Base-by-base conservation (phyloP, 805 yeast species). In the Middelhovenomyces tepae region DNA sequence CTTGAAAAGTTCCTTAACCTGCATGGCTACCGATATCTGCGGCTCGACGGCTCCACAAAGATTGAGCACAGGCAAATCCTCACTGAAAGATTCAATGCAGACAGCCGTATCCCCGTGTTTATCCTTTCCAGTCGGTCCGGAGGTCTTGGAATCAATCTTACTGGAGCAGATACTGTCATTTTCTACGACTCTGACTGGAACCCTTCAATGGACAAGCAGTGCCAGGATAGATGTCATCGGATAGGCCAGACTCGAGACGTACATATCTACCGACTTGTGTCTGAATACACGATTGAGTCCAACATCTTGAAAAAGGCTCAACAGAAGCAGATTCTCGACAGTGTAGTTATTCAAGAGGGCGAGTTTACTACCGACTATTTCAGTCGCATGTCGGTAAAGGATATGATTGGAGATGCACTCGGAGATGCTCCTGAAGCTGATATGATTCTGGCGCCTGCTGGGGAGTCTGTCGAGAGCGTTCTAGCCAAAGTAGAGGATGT, bases 131-230 rank as follows among this genome's bases (percentile, higher is more conserved):
- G 96, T 2, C 74, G 99, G 59, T 91, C 98, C 2, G 99, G 99
- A 56, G 99, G 99, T 22, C 67, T 93, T 46, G 99, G 99, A 54
- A 91, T 91, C 55, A 91, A 91, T 51, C 62, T 91, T 44, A 91
- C 98, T 0, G 99, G 97, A 52, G 99, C 99, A 0, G 99, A 91
- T 51, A 91, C 98, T 0, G 99, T 91, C 27, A 85, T 91, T 5
- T 93, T 91, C 60, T 91, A 93, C 56, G 99, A 91, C 58, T 85
- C 95, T 2, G 98, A 89, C 59, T 89, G 98, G 98, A 91, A 91
- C 53, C 99, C 99, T 2, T 94, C 97, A 1, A 91, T 91, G 96
- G 99, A 91, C 56, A 85, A 86, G 53, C 99, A 91, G 59, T 91
- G 98, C 61, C 98, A 91, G 59, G 99, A 91, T 60, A 77, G 99